phyloP scores from a whole-genome alignment of 78 protist genomes.

The Dictyostelium firmibasis region DNA sequence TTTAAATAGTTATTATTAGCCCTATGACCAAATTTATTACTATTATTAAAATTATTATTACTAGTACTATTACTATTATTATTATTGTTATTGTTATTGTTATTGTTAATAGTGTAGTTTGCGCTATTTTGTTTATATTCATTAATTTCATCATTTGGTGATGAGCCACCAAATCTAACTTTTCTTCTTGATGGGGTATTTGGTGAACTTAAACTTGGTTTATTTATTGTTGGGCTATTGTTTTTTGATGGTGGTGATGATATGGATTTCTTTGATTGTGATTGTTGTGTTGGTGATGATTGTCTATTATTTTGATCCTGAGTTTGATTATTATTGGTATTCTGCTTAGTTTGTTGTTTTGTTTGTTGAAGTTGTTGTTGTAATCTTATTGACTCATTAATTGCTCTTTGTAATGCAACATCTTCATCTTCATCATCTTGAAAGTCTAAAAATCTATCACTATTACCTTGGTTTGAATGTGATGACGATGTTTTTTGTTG shows the following conservation, averaged over 20 bases:
- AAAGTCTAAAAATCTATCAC: background rate
- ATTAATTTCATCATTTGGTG: conserved; percentile 10
- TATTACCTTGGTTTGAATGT: background rate
- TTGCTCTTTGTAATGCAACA: conserved; percentile 45
- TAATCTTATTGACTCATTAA: conserved; percentile 24
- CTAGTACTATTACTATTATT: background rate
- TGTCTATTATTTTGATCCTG: too few relatives aligned
- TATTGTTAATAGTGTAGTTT: background rate
- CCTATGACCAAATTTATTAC: background rate
- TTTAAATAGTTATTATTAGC: background rate
- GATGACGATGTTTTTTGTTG: too few relatives aligned
- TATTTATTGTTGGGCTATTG: conserved; percentile 7
- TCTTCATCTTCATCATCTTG: conserved; percentile 14
- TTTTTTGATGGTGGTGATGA: conserved; percentile 12
- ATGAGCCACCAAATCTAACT: conserved; percentile 1
- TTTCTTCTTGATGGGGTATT: conserved; percentile 16
- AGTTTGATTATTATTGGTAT: background rate
- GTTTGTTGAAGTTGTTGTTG: background rate
- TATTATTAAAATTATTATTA: background rate
- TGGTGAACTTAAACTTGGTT: conserved; percentile 11
- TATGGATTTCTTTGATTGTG: background rate
- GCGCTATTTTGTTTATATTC: background rate
- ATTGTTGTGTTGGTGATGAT: background rate
- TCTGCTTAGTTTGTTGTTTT: background rate
- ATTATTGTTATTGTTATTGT: background rate